Conservation (phyloP, 139 green algal species). For the Spirogloea muscicola region DNA sequence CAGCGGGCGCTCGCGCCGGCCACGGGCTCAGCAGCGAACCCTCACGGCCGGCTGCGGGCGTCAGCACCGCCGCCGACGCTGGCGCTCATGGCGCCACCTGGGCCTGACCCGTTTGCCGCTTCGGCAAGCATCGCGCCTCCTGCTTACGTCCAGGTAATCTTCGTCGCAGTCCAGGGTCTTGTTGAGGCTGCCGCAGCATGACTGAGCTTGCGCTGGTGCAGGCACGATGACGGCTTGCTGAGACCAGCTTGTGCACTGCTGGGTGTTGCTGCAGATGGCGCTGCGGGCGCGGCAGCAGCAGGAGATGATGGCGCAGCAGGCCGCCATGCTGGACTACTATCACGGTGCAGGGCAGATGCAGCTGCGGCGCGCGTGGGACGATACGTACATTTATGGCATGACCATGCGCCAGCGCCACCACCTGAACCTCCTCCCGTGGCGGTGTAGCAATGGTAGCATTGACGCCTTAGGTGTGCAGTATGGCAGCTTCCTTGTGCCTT, state of each 20-base stretch:
- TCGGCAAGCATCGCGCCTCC: slow-evolving; percentile 12
- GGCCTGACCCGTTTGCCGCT: slow-evolving; percentile 16
- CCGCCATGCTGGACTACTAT: background rate
- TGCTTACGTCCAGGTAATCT: slow-evolving; percentile 33
- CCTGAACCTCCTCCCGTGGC: background rate
- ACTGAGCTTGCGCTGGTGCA: too few species aligned
- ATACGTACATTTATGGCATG: background rate
- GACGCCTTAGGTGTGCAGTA: slow-evolving; percentile 38
- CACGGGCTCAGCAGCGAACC: background rate
- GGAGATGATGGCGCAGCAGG: slow-evolving; percentile 32
- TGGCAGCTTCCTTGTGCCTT: slow-evolving; percentile 29
- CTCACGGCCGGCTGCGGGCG: background rate
- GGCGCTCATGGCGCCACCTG: background rate
- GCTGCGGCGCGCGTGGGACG: background rate
- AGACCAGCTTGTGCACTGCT: too few species aligned
- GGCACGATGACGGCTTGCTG: too few species aligned
- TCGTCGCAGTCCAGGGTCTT: too few species aligned
- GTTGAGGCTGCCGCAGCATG: too few species aligned
- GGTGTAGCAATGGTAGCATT: background rate
- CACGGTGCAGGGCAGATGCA: background rate
- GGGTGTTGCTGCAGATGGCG: too few species aligned
- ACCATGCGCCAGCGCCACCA: background rate
- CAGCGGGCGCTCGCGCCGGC: background rate
- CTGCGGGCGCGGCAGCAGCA: slow-evolving; percentile 35
- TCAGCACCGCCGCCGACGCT: background rate